phyloP scores from a whole-genome alignment of 2,329 filamentous ascomycete genomes.

The Didymella arachidicola region DNA sequence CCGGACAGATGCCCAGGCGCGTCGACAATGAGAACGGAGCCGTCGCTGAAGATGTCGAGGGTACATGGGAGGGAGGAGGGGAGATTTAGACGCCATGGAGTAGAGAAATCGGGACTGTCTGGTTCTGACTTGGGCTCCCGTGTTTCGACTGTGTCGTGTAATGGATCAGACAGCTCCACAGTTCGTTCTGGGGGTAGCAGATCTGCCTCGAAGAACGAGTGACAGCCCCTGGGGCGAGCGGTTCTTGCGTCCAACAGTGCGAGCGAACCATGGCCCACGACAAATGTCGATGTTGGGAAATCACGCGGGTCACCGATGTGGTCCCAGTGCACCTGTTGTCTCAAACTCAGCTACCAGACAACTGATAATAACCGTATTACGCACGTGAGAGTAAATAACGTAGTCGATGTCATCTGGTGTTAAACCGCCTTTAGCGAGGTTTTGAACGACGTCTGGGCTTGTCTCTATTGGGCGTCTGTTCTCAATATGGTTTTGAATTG shows the following conservation, averaged over 20 bases:
- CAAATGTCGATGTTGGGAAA: conserved; percentile 50
- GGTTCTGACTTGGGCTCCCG: neutral
- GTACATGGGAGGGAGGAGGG: conserved; percentile 57
- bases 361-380: conserved; percentile 10
- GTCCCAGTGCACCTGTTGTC: conserved; percentile 52
- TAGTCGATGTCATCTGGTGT: conserved; percentile 51
- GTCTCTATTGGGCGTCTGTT: conserved; percentile 55
- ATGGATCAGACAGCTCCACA: conserved; percentile 54
- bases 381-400: conserved; percentile 53
- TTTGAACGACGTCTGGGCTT: conserved; percentile 52
- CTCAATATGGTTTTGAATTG: conserved; percentile 57
- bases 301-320: conserved; percentile 53
- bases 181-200: conserved; percentile 54
- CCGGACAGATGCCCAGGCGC: conserved; percentile 63
- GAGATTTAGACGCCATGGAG: conserved; percentile 55
- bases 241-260: conserved; percentile 36
- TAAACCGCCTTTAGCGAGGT: conserved; percentile 49
- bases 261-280: conserved; percentile 49
- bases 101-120: conserved; percentile 23
- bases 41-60: conserved; percentile 60
- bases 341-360: neutral
- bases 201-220: conserved; percentile 55
- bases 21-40: conserved; percentile 58
- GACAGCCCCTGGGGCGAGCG: conserved; percentile 35
- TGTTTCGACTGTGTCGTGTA: conserved; percentile 11